These are phyloP conservation scores for Suillus plorans DNA, from an alignment of 768 basidiomycete genomes.

Conservation along the genomic window DNA sequence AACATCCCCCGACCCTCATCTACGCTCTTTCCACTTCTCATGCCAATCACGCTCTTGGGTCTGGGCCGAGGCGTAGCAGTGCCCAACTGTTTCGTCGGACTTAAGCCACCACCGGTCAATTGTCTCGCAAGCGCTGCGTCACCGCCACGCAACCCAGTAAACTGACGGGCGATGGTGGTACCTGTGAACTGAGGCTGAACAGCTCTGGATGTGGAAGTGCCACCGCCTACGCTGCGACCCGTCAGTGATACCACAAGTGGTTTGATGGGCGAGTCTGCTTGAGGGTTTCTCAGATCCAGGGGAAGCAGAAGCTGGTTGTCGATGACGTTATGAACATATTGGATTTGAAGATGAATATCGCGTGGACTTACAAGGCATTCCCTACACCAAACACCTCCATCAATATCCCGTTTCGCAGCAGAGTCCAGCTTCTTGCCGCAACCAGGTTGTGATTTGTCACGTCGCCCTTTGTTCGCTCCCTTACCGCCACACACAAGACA, in stretches of 20 bases:
- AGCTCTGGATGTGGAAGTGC: slow-evolving; percentile 26
- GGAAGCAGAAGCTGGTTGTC: slow-evolving; percentile 55
- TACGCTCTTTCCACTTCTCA: slow-evolving; percentile 57
- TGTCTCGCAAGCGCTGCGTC: slow-evolving; percentile 45
- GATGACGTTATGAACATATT: slow-evolving; percentile 12
- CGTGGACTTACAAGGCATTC: slow-evolving; percentile 68
- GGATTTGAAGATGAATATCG: background rate
- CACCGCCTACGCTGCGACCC: slow-evolving; percentile 32
- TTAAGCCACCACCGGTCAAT: slow-evolving; percentile 65
- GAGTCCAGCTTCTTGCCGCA: slow-evolving; percentile 85
- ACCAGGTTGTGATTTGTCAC: slow-evolving; percentile 61
- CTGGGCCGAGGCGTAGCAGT: slow-evolving; percentile 48
- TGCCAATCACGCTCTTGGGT: slow-evolving; percentile 78
- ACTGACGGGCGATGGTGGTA: slow-evolving; percentile 73
- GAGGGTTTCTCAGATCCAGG: slow-evolving; percentile 43
- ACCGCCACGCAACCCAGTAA: slow-evolving; percentile 58
- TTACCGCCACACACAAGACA: slow-evolving; percentile 85
- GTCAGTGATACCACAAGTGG: slow-evolving; percentile 48
- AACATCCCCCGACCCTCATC: slow-evolving; percentile 73
- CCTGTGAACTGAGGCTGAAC: slow-evolving; percentile 63
- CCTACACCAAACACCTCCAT: slow-evolving; percentile 79
- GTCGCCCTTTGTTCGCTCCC: slow-evolving; percentile 40
- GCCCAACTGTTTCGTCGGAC: slow-evolving; percentile 70
- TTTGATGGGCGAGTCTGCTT: slow-evolving; percentile 51
- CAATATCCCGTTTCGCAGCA: slow-evolving; percentile 70